Conservation (phyloP, 2,329 filamentous ascomycete species). For the Iodosphaeria phyllophila region DNA sequence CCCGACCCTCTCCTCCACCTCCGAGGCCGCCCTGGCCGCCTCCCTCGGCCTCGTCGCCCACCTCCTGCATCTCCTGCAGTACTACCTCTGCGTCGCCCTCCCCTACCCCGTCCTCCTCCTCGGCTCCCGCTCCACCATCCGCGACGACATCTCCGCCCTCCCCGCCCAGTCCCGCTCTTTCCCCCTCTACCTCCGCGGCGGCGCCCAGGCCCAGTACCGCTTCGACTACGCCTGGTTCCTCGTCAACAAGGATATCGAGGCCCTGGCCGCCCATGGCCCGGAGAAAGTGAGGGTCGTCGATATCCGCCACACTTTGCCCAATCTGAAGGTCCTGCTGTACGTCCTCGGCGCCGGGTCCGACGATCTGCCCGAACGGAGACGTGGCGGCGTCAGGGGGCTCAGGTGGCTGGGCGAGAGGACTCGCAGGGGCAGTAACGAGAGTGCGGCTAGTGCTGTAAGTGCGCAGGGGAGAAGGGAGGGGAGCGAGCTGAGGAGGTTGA, state of each 20-base stretch:
- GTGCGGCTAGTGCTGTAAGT: slow-evolving; percentile 12
- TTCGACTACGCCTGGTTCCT: slow-evolving; percentile 95
- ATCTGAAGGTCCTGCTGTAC: slow-evolving; percentile 82
- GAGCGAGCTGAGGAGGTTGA: slow-evolving; percentile 21
- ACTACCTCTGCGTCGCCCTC: slow-evolving; percentile 61
- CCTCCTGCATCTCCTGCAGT: slow-evolving; percentile 56
- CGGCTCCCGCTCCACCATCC: slow-evolving; percentile 51
- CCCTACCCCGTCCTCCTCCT: slow-evolving; percentile 62
- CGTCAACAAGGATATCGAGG: slow-evolving; percentile 89
- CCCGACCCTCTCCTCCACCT: slow-evolving; percentile 20
- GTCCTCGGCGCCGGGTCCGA: slow-evolving; percentile 65
- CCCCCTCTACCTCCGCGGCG: slow-evolving; percentile 52
- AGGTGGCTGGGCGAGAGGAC: slow-evolving; percentile 18
- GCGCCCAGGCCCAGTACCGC: slow-evolving; percentile 58
- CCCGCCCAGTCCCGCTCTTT: slow-evolving; percentile 42
- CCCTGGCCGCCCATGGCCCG: slow-evolving; percentile 48
- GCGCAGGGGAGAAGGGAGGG: slow-evolving; percentile 19
- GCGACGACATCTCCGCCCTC: slow-evolving; percentile 38
- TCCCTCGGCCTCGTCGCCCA: slow-evolving; percentile 68
- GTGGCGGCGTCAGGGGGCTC: slow-evolving; percentile 39
- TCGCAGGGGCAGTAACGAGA: slow-evolving; percentile 13
- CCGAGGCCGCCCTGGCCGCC: slow-evolving; percentile 59
- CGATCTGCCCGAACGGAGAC: slow-evolving; percentile 41
- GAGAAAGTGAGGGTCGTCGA: slow-evolving; percentile 75
- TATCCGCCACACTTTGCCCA: slow-evolving; percentile 79